These are phyloP conservation scores for Torrubiellomyces zombiae DNA, from an alignment of 2,329 filamentous ascomycete genomes.

Conservation along the genomic window DNA sequence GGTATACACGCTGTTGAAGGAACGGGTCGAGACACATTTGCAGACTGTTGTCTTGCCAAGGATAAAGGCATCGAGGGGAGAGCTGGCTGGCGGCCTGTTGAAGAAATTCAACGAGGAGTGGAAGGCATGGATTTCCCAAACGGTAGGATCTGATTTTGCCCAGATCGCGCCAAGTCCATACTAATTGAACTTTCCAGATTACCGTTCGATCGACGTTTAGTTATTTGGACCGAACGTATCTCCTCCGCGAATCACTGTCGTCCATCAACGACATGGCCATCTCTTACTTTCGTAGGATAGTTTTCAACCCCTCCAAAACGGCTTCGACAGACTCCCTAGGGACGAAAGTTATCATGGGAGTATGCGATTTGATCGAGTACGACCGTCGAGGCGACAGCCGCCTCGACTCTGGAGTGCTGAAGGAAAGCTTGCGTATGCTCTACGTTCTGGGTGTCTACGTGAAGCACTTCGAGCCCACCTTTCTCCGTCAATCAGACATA, in stretches of 20 bases:
- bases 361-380: slow-evolving; percentile 58
- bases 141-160: slow-evolving; percentile 32
- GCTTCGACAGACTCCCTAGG: slow-evolving; percentile 8
- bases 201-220: slow-evolving; percentile 80
- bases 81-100: slow-evolving; percentile 46
- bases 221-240: slow-evolving; percentile 80
- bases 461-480: slow-evolving; percentile 59
- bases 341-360: slow-evolving; percentile 26
- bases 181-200: too few species aligned
- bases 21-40: slow-evolving; percentile 52
- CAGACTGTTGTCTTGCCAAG: slow-evolving; percentile 38
- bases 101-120: slow-evolving; percentile 41
- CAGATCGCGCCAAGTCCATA: slow-evolving; percentile 30
- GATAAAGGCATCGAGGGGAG: slow-evolving; percentile 32
- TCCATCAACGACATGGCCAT: slow-evolving; percentile 74
- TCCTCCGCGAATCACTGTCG: slow-evolving; percentile 52
- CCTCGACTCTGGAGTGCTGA: slow-evolving; percentile 50
- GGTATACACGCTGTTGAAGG: slow-evolving; percentile 49
- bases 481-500: slow-evolving; percentile 48
- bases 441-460: slow-evolving; percentile 72
- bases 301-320: slow-evolving; percentile 20
- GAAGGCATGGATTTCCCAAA: slow-evolving; percentile 62
- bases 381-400: slow-evolving; percentile 44
- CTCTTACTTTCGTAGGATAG: slow-evolving; percentile 50
- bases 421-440: slow-evolving; percentile 64